A percentile compares a stretch with the other conserved stretches of the same genome.
Conservation (phyloP, 148 eudicot species). For the Polygonum aviculare region DNA sequence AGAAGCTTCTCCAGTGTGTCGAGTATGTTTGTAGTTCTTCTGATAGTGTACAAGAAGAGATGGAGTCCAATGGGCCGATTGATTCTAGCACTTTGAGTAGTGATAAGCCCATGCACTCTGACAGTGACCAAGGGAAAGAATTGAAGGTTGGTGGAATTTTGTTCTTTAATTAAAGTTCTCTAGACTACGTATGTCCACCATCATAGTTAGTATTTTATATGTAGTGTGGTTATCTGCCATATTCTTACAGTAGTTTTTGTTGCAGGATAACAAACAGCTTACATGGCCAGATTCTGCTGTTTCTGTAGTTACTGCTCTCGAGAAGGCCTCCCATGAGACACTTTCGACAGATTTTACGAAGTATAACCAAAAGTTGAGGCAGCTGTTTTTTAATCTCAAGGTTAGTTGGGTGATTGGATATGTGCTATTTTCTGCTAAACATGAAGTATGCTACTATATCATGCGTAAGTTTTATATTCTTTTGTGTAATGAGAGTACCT, state of each 20-base stretch:
- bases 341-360: slow-evolving; percentile 60
- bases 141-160: slow-evolving; percentile 23
- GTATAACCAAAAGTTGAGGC: slow-evolving; percentile 90
- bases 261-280: slow-evolving; percentile 33
- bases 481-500: neutral
- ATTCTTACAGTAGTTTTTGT: neutral
- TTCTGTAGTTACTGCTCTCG: slow-evolving; percentile 58
- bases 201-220: neutral
- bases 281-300: slow-evolving; percentile 75
- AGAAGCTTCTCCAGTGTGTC: slow-evolving; percentile 69
- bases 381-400: slow-evolving; percentile 67
- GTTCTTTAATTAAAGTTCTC: neutral
- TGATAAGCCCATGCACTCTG: slow-evolving; percentile 14
- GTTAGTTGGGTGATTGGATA: slow-evolving; percentile 25
- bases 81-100: slow-evolving; percentile 18
- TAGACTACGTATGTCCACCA: neutral
- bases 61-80: slow-evolving; percentile 27
- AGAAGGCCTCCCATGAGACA: slow-evolving; percentile 70
- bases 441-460: neutral
- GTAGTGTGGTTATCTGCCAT: neutral
- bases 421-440: neutral
- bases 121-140: slow-evolving; percentile 29
- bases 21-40: slow-evolving; percentile 40
- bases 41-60: slow-evolving; percentile 31
- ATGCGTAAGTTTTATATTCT: neutral